Base-by-base conservation (phyloP, 1,139 yeast species). In the Schizosaccharomyces versatilis region DNA sequence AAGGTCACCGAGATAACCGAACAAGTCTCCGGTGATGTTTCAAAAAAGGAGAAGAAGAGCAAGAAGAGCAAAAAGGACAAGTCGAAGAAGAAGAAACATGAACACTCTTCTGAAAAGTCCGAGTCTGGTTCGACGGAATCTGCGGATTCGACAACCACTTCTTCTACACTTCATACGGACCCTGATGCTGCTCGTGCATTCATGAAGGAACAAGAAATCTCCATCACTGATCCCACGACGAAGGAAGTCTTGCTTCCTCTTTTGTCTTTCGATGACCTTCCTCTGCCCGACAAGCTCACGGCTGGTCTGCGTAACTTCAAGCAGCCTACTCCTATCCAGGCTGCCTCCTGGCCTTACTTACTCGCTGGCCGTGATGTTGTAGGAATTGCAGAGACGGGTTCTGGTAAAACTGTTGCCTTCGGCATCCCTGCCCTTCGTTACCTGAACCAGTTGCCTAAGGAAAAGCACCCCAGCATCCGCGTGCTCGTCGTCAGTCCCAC, bases 301-400 rank as follows among this genome's bases (percentile, higher is more conserved):
- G 64, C 71, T 10, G 78, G 76, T 53, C 73, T 88, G 53, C 68
- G 77, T 47, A 77, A 78, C 62, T 90, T 84, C 70, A 81, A 85
- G 38, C 80, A 78, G 62, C 99, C 98, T 56, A 88, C 97, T 3
- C 97, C 98, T 40, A 90, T 90, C 63, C 99, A 90, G 71, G 78
- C 95, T n/a, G 88, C 80, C 40, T 77, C 97, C 10, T 90, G 98
- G 98, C 99, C 99, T 60, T 86, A 78, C 65, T 71, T 93, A 55
- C 71, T 90, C 55, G 70, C 78, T 40, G 83, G 84, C 17, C 76
- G 81, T 60, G 98, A 90, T 66, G 95, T 88, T 42, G 78, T 90
- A 60, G 98, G 98, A 65, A 96, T 93, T 59, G 98, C 98, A 38
- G 97, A 90, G 70, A 90, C 98, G 10, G 98, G 98, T 52, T 85